These are phyloP conservation scores for Talaromyces sp. DNA, from an alignment of 2,329 filamentous ascomycete species.

Conservation along the genomic window DNA sequence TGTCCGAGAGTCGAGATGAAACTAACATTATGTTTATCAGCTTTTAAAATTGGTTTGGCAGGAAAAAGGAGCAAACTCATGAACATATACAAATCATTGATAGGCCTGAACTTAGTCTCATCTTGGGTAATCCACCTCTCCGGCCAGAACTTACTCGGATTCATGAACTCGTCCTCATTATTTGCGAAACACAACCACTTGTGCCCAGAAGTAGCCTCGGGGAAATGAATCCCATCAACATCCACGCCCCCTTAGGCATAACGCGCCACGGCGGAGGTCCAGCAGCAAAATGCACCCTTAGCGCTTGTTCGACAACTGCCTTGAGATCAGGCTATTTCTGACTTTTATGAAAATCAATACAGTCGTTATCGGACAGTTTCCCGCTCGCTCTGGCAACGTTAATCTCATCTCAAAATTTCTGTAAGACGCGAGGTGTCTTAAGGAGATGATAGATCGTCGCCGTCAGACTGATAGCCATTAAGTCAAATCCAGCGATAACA, in stretches of 20 bases:
- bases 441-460: slow-evolving; percentile 30
- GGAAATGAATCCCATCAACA: slow-evolving; percentile 23
- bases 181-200: slow-evolving; percentile 22
- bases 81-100: slow-evolving; percentile 16
- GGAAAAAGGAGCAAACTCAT: background rate
- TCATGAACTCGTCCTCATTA: slow-evolving; percentile 22
- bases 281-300: slow-evolving; percentile 18
- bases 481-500: no score
- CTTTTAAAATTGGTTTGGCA: no score
- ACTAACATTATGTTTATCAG: slow-evolving; percentile 10
- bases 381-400: slow-evolving; percentile 21
- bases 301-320: slow-evolving; percentile 19
- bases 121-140: slow-evolving; percentile 28
- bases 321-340: slow-evolving; percentile 17
- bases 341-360: slow-evolving; percentile 17
- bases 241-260: slow-evolving; percentile 17
- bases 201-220: slow-evolving; percentile 39
- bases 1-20: slow-evolving; percentile 24
- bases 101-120: slow-evolving; percentile 23
- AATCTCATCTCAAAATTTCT: slow-evolving; percentile 20
- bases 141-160: slow-evolving; percentile 27
- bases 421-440: slow-evolving; percentile 18
- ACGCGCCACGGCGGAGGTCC: slow-evolving; percentile 20
- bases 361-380: background rate
- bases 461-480: no score